These are phyloP conservation scores for Leccinum pallidistipes DNA, from an alignment of 1,284 basidiomycete genomes.

Conservation along the genomic window DNA sequence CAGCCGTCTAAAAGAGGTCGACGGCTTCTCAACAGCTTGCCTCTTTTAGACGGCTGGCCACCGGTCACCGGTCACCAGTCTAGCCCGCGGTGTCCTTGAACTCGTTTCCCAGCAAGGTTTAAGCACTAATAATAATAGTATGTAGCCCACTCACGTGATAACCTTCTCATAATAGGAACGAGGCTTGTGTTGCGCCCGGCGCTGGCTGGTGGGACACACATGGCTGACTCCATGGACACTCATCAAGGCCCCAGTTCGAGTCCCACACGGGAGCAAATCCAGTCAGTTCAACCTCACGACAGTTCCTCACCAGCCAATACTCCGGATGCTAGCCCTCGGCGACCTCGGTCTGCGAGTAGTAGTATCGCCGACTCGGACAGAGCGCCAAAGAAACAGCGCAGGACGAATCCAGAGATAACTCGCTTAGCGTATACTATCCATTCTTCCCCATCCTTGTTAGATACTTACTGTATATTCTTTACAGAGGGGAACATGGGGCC, in stretches of 20 bases:
- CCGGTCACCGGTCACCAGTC: too few species aligned
- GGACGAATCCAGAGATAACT: background rate
- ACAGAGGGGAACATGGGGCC: background rate
- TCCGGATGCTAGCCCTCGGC: background rate
- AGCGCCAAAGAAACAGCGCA: background rate
- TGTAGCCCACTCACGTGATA: background rate
- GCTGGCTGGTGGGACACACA: background rate
- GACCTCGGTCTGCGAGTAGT: background rate
- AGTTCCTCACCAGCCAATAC: background rate
- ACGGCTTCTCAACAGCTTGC: too few species aligned
- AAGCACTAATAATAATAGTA: too few species aligned
- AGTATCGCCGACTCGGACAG: background rate
- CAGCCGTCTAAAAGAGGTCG: too few species aligned
- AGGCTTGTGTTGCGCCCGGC: background rate
- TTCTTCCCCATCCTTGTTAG: background rate
- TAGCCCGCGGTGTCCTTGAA: background rate
- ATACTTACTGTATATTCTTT: background rate
- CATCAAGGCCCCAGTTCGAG: background rate
- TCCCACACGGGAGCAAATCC: background rate
- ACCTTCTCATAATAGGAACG: background rate
- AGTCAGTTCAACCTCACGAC: background rate
- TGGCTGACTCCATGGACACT: background rate
- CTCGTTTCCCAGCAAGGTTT: background rate
- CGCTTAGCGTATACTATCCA: background rate
- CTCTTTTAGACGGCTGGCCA: too few species aligned